Evolutionary conservation across 352 stramenopile species (phyloP).

Genomic region (Pythium angustatum): DNA sequence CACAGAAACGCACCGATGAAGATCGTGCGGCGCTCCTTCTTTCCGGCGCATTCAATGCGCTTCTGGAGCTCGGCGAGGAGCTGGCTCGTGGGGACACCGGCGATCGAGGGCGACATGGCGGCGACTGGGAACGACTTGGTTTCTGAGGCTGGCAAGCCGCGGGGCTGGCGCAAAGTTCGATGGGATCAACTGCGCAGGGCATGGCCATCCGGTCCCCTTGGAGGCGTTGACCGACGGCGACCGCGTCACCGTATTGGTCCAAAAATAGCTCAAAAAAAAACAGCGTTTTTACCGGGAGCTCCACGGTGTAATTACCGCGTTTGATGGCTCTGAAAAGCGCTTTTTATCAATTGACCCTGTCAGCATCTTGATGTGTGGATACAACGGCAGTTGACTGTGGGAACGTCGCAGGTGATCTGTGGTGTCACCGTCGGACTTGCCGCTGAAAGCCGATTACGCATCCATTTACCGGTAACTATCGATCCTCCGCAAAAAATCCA

Average conservation of each 20-base stretch:
- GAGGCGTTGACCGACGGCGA: slow-evolving; percentile 2
- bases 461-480: no score
- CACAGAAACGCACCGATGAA: slow-evolving; percentile 88
- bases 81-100: slow-evolving; percentile 75
- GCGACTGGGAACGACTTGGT: slow-evolving; percentile 4
- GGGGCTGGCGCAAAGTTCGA: background rate
- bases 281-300: slow-evolving; percentile 19
- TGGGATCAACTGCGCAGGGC: background rate
- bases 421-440: no score
- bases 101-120: slow-evolving; percentile 58
- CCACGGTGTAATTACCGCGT: slow-evolving; percentile 8
- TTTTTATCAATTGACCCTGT: slow-evolving; percentile 14
- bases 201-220: background rate
- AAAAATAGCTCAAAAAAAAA: slow-evolving; percentile 15
- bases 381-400: no score
- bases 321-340: slow-evolving; percentile 9
- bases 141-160: slow-evolving; percentile 17
- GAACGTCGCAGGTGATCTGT: no score
- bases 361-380: background rate
- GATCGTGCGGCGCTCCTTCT: slow-evolving; percentile 94
- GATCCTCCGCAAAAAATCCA: no score
- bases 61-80: slow-evolving; percentile 92
- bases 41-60: slow-evolving; percentile 89
- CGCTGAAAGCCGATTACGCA: slow-evolving; percentile 1
- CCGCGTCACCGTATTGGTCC: slow-evolving; percentile 24